Conservation (phyloP, 2,329 filamentous ascomycete species). For the Clonostachys solani region DNA sequence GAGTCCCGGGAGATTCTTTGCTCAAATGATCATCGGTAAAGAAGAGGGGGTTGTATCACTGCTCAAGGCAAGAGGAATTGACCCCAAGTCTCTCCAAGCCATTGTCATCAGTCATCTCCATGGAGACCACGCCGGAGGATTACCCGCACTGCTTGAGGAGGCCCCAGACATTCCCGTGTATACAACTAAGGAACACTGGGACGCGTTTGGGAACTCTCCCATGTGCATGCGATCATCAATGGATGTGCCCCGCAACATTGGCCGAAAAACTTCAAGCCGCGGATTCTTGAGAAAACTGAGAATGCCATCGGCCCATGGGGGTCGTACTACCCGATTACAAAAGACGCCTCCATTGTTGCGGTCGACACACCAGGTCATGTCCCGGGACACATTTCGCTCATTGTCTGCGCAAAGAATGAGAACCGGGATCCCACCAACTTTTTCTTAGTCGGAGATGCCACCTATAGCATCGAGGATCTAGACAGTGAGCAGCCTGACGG, state of each 20-base stretch:
- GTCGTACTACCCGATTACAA: slow-evolving; percentile 17
- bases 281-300: slow-evolving; percentile 15
- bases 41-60: no score
- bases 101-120: slow-evolving; percentile 20
- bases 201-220: slow-evolving; percentile 15
- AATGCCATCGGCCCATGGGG: slow-evolving; percentile 18
- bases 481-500: slow-evolving; percentile 23
- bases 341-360: slow-evolving; percentile 17
- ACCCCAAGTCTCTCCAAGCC: slow-evolving; percentile 14
- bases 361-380: slow-evolving; percentile 27
- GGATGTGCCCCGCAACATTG: slow-evolving; percentile 21
- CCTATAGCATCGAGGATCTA: slow-evolving; percentile 18
- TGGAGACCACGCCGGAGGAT: slow-evolving; percentile 17
- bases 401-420: slow-evolving; percentile 1
- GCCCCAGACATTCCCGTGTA: slow-evolving; percentile 18
- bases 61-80: slow-evolving; percentile 3
- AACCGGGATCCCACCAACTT: slow-evolving; percentile 8
- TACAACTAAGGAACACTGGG: slow-evolving; percentile 14
- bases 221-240: slow-evolving; percentile 16
- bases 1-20: no score
- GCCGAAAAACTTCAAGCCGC: slow-evolving; percentile 20
- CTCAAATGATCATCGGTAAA: no score
- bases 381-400: slow-evolving; percentile 21
- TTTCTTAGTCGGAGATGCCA: slow-evolving; percentile 21
- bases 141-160: slow-evolving; percentile 15